Evolutionary conservation across 805 yeast genomes (phyloP), one percentile per base, ranked within the genome.

Genomic region (Saccharomycopsis fermentans): DNA sequence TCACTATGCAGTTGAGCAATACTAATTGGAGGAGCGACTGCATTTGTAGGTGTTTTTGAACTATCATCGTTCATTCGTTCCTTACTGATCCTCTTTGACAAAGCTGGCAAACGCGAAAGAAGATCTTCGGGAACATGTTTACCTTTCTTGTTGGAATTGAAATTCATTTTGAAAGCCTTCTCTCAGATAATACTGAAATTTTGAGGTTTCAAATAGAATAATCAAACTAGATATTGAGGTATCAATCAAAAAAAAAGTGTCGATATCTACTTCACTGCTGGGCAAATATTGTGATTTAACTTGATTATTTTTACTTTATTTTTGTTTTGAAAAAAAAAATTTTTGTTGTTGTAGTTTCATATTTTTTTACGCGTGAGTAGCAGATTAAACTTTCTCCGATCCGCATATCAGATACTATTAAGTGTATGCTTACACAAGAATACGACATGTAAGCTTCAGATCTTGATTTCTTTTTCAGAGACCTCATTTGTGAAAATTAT

Each of bases 1-100:
- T 82, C 81, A n/a, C 58, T 59, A 59, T 58, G 67, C 47, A 60
- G 63, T 32, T 63, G 66, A n/a, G 74, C 74, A 37, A 60, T 62
- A 27, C 37, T 48, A n/a, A 61, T 43, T 14, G 59, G 59, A 14
- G 62, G 62, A 26, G 59, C 57, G 2, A 50, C 43, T 19, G 27
- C 26, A 24, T 37, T 29, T 24, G 36, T 17, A 21, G 36, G 34
- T 16, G 24, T 12, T 21, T 53, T 43, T 21, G 34, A 24, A 17
- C 26, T 9, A 16, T 16, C 55, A 19, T 56, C 51, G 21, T 53
- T 19, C 27, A 58, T 27, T n/a, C 37, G 35, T 34, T 60, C 63
- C 43, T 62, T 58, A 36, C 61, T 59, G 48, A 58, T 55, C 11
- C 63, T 34, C 34, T 58, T 59, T 14, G 55, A 52, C 32, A 58